Percentiles rank a stretch among this genome's conserved stretches.
Conservation (phyloP, 257 asterid species). For the Anisodus tanguticus region DNA sequence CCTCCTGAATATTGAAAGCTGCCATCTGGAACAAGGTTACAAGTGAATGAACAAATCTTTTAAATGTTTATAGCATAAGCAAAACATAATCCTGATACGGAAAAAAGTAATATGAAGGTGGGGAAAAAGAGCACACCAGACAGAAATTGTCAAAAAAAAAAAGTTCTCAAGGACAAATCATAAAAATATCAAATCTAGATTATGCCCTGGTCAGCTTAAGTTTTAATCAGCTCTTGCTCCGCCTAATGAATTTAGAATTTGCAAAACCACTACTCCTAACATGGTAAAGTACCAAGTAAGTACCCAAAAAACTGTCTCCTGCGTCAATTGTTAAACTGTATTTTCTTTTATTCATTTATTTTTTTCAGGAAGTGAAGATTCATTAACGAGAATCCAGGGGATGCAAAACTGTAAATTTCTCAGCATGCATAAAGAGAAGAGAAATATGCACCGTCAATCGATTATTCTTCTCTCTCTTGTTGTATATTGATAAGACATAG, state of each 20-base stretch:
- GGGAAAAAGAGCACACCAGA: neutral
- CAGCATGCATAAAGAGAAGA: neutral
- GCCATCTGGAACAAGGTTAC: slow-evolving; percentile 72
- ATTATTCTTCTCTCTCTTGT: slow-evolving; percentile 73
- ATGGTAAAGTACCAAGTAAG: neutral
- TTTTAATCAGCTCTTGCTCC: neutral
- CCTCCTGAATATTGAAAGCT: slow-evolving; percentile 93
- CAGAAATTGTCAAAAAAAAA: neutral
- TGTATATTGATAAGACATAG: slow-evolving; percentile 78
- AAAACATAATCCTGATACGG: neutral
- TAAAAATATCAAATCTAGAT: neutral
- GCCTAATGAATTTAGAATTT: neutral
- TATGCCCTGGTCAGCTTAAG: neutral
- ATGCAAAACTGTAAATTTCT: no score
- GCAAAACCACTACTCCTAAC: neutral
- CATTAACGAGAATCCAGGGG: no score
- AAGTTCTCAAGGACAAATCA: neutral
- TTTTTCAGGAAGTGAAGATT: no score
- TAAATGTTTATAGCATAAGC: neutral
- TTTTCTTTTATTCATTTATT: no score
- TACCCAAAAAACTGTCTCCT: neutral
- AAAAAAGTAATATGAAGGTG: neutral
- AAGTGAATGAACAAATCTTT: neutral
- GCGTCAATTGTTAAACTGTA: neutral
- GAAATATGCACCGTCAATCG: slow-evolving; percentile 61